Base-by-base conservation (phyloP, 2,329 filamentous ascomycete genomes). In the Calonectria fujianensis region DNA sequence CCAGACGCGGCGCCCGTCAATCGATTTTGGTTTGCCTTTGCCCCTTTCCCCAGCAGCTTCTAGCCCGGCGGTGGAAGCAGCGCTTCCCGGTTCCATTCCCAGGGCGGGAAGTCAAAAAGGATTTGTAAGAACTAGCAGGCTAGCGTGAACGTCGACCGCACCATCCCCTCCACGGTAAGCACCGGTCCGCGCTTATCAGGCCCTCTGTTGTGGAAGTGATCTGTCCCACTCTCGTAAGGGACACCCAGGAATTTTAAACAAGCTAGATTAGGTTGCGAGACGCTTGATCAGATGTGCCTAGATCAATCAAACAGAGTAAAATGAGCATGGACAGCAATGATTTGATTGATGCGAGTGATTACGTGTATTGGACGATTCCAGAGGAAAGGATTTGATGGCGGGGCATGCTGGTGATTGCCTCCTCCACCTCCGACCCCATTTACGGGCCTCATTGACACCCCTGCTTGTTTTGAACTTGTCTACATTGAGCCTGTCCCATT, bases 341-440 rank as follows among this genome's bases (percentile, higher is more conserved):
- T 63, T 39, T 18, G 16, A 41, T 10, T 27, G 39, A 45, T 18
- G 18, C 57, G 7, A 6, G n/a, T 27, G 35, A 63, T 63, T 63
- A 63, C 57, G 57, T 29, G 57, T 20, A 63, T 63, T 39, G 57
- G 37, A 29, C 10, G 57, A 37, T 27, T 18, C 41, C 45, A 48
- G 45, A 48, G 45, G 45, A 27, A 41, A 63, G 57, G 57, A 63
- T 63, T 41, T 29, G 24, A n/a, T 31, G n/a, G 57, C 57, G 57
- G 57, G 57, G 57, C 57, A 63, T 63, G 57, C 24, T 41, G 27
- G 57, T 63, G 57, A 63, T 63, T 63, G 35, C 57, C 16, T 41
- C 57, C 57, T 63, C 57, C 57, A 63, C 57, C 57, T 41, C n/a
- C 1, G 41, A 39, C 57, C 35, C 24, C 57, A 29, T 27, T 63